Conservation (phyloP, 2,329 filamentous ascomycete species). For the Xylariaceae sp. region DNA sequence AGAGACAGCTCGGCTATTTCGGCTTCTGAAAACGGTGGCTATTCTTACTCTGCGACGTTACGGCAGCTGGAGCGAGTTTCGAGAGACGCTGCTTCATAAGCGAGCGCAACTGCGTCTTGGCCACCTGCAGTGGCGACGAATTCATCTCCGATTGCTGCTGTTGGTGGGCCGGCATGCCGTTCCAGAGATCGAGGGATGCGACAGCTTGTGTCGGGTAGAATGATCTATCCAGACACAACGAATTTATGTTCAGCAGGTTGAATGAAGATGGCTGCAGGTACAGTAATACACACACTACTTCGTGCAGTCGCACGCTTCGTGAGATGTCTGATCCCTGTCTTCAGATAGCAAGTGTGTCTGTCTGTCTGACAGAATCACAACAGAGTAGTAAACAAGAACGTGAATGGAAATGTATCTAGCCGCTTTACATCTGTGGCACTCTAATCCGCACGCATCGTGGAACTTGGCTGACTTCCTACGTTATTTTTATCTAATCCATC, state of each 20-base stretch:
- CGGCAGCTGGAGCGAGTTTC: slow-evolving; percentile 54
- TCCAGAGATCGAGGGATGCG: background rate
- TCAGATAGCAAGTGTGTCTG: background rate
- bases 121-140: slow-evolving; percentile 47
- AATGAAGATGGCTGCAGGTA: background rate
- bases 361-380: background rate
- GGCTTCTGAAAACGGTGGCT: slow-evolving; percentile 1
- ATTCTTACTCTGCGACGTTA: slow-evolving; percentile 64
- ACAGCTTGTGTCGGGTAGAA: background rate
- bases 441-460: background rate
- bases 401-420: background rate
- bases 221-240: too few species aligned
- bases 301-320: background rate
- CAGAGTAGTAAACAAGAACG: background rate
- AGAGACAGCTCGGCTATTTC: slow-evolving; percentile 1
- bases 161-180: slow-evolving; percentile 21
- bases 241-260: too few species aligned
- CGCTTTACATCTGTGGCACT: slow-evolving; percentile 15
- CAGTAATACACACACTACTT: background rate
- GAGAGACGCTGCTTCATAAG: slow-evolving; percentile 64
- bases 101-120: slow-evolving; percentile 71
- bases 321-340: background rate
- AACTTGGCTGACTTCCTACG: slow-evolving; percentile 7
- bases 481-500: slow-evolving; percentile 30
- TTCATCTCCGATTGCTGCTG: slow-evolving; percentile 29